phyloP scores from a whole-genome alignment of 345 rosid species.

The Cardamine chenopodiifolia region DNA sequence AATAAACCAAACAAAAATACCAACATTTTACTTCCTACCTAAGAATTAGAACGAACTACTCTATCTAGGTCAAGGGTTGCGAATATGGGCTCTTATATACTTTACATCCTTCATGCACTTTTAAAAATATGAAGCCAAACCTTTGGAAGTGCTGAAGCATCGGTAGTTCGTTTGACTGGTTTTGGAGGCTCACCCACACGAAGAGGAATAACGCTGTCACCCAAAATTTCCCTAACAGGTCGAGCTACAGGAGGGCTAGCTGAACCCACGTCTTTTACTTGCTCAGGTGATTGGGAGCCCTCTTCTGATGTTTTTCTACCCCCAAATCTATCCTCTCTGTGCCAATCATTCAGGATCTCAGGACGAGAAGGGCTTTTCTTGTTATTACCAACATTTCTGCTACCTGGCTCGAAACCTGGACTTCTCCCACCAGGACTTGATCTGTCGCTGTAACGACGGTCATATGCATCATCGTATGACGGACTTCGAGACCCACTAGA shows the following conservation, averaged over 20 bases:
- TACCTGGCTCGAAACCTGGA: slow-evolving; percentile 38
- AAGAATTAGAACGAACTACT: no score
- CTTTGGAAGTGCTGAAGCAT: slow-evolving; percentile 58
- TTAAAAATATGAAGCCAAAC: slow-evolving; percentile 43
- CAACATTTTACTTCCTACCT: neutral
- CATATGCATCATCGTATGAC: slow-evolving; percentile 70
- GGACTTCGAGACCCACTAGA: slow-evolving; percentile 89
- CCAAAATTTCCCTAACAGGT: slow-evolving; percentile 90
- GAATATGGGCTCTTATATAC: slow-evolving; percentile 11
- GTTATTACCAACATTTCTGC: slow-evolving; percentile 22
- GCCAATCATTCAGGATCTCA: slow-evolving; percentile 81
- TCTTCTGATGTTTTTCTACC: slow-evolving; percentile 46
- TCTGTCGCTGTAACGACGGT: slow-evolving; percentile 65
- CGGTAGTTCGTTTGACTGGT: slow-evolving; percentile 55
- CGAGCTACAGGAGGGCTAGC: slow-evolving; percentile 81
- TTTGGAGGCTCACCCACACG: slow-evolving; percentile 90
- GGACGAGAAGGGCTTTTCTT: slow-evolving; percentile 53
- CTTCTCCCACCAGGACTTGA: slow-evolving; percentile 91
- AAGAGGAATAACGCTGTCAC: slow-evolving; percentile 75
- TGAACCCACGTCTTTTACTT: slow-evolving; percentile 56
- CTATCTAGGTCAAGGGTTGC: no score
- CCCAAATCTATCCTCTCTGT: slow-evolving; percentile 86
- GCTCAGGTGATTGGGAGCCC: slow-evolving; percentile 65
- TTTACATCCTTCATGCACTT: neutral
- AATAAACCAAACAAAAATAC: slow-evolving; percentile 32